Conservation (phyloP, 129 eudicot genomes). For the Saussurea involucrata region DNA sequence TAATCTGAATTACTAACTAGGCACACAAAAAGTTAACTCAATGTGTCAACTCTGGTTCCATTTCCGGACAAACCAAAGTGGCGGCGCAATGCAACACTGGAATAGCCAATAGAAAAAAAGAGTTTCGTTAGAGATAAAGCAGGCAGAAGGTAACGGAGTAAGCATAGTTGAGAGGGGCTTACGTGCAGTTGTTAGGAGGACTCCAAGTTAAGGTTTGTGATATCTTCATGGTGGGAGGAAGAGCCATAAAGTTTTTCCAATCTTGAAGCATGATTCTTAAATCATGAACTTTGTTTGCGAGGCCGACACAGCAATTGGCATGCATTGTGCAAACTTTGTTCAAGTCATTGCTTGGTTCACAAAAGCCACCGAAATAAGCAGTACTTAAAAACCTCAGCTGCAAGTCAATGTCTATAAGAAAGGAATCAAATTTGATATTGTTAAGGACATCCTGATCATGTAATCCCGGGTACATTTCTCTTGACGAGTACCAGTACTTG, state of each 20-base stretch:
- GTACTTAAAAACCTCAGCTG: constrained; percentile 44
- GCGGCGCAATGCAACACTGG: constrained; percentile 3
- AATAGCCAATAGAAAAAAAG: background rate
- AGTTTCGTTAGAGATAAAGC: background rate
- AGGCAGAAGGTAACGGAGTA: background rate
- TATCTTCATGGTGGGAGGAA: background rate
- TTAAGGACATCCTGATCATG: constrained; percentile 65
- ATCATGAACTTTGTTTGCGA: constrained; percentile 45
- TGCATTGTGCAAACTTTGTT: constrained; percentile 50
- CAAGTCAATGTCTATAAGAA: constrained; percentile 30
- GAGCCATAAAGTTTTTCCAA: constrained; percentile 28
- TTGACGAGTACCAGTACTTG: constrained; percentile 55
- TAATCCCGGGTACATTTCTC: constrained; percentile 37
- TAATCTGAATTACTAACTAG: background rate
- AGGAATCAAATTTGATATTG: constrained; percentile 32
- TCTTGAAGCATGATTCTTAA: constrained; percentile 52
- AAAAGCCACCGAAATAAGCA: constrained; percentile 47
- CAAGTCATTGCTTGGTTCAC: constrained; percentile 57
- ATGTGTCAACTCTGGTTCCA: background rate
- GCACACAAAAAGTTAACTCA: background rate
- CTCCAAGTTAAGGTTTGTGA: background rate
- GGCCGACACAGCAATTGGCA: constrained; percentile 56
- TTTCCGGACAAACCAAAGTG: background rate
- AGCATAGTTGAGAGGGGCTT: background rate
- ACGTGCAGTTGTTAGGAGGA: background rate